A percentile compares a stretch with the other conserved stretches of the same genome.
phyloP scores from a whole-genome alignment of 2,329 filamentous ascomycete genomes.

The Fusarium sacchari region DNA sequence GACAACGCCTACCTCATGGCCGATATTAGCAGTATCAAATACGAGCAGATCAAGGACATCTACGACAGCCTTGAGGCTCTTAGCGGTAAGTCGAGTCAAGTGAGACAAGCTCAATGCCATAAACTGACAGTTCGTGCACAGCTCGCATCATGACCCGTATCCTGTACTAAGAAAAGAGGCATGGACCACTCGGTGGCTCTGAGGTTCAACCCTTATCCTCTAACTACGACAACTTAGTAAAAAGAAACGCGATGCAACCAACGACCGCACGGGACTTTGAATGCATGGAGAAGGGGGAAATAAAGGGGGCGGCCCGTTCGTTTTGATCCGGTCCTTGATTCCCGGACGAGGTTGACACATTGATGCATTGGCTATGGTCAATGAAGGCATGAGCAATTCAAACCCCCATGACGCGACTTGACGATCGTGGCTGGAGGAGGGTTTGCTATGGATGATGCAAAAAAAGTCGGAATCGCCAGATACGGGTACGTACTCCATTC shows the following conservation, averaged over 20 bases:
- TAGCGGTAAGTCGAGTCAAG: slow-evolving; percentile 68
- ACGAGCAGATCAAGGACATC: slow-evolving; percentile 84
- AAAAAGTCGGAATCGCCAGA: slow-evolving; percentile 19
- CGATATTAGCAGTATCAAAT: slow-evolving; percentile 88
- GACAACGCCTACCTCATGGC: slow-evolving; percentile 98
- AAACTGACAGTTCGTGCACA: slow-evolving; percentile 38
- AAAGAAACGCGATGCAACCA: slow-evolving; percentile 29
- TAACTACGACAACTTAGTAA: background rate
- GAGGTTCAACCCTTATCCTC: slow-evolving; percentile 30
- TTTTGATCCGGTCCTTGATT: slow-evolving; percentile 25
- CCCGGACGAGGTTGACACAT: slow-evolving; percentile 30
- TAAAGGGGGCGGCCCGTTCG: slow-evolving; percentile 33
- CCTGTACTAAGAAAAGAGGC: slow-evolving; percentile 52
- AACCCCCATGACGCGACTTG: slow-evolving; percentile 12
- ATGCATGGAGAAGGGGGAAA: slow-evolving; percentile 19
- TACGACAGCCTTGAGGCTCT: slow-evolving; percentile 84
- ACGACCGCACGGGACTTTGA: slow-evolving; percentile 16
- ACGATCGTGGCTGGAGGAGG: slow-evolving; percentile 19
- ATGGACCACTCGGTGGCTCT: slow-evolving; percentile 8
- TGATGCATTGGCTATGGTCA: slow-evolving; percentile 30
- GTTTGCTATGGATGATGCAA: background rate
- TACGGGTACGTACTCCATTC: slow-evolving; percentile 9
- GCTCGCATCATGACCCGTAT: slow-evolving; percentile 60
- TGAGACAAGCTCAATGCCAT: background rate
- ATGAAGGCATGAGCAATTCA: slow-evolving; percentile 13